Evolutionary conservation across 306 rosid genomes (phyloP).

Genomic region (Neltuma alba): DNA sequence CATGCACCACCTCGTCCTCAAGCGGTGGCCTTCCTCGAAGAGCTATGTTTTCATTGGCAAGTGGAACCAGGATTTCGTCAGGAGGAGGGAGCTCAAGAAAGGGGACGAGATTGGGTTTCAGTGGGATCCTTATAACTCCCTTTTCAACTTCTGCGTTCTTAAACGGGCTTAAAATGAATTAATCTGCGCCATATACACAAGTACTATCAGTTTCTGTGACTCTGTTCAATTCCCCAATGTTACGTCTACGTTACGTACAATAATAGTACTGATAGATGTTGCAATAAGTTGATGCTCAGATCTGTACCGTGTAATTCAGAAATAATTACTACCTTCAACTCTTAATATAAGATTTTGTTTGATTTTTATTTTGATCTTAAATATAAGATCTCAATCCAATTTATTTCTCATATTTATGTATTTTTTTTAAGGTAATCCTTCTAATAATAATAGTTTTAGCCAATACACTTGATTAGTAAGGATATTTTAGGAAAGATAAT

Average conservation of each 20-base stretch:
- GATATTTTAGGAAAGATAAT: too few relatives aligned
- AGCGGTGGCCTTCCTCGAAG: slow-evolving; percentile 6
- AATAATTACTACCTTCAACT: too few relatives aligned
- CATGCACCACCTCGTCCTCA: slow-evolving; percentile 7
- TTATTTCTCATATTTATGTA: too few relatives aligned
- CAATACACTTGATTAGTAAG: too few relatives aligned
- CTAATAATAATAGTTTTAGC: too few relatives aligned
- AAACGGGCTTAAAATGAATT: background rate
- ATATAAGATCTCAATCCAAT: too few relatives aligned
- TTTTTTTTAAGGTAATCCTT: too few relatives aligned
- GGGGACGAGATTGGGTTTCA: slow-evolving; percentile 29
- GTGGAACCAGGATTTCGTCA: slow-evolving; percentile 32
- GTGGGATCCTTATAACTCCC: background rate
- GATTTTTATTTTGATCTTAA: too few relatives aligned
- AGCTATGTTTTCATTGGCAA: background rate
- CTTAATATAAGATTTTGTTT: too few relatives aligned
- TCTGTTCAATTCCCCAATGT: background rate
- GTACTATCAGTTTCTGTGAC: background rate
- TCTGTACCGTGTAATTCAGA: background rate
- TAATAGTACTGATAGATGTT: background rate
- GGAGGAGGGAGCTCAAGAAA: slow-evolving; percentile 15
- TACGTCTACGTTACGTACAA: background rate
- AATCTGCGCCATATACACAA: background rate
- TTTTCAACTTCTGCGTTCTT: slow-evolving; percentile 20
- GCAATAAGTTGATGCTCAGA: background rate